Evolutionary conservation across 176 grass and related monocot species (phyloP).

Genomic region (Carex myosuroides): DNA sequence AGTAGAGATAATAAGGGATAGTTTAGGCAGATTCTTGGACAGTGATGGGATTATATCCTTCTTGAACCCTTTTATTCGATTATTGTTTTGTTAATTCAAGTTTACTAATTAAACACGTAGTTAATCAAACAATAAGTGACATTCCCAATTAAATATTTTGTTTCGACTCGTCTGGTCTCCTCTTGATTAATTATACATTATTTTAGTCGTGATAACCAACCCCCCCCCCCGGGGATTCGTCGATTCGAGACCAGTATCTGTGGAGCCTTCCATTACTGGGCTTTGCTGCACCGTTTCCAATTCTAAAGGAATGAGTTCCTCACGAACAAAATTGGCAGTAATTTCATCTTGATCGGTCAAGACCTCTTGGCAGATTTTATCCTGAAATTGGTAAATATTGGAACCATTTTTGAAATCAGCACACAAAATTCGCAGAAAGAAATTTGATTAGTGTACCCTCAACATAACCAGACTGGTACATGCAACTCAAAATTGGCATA

Average conservation of each 20-base stretch:
- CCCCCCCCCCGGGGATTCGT: no score
- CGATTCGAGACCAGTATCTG: background rate
- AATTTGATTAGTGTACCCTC: background rate
- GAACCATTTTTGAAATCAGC: background rate
- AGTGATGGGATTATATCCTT: background rate
- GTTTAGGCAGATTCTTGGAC: background rate
- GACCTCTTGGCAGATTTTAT: slow-evolving; percentile 1
- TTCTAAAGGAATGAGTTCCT: slow-evolving; percentile 9
- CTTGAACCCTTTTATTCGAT: background rate
- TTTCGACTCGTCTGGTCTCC: background rate
- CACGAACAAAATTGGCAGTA: background rate
- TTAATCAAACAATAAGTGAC: background rate
- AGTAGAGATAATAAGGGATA: background rate
- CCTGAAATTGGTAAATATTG: background rate
- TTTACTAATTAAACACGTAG: background rate
- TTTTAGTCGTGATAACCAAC: background rate
- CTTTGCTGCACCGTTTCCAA: slow-evolving; percentile 25
- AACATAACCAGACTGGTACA: background rate
- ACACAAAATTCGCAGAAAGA: background rate
- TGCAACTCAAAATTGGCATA: background rate
- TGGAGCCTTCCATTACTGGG: slow-evolving; percentile 12
- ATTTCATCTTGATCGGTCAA: slow-evolving; percentile 5
- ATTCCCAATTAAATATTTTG: background rate
- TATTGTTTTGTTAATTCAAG: background rate
- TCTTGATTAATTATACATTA: no score